Evolutionary conservation across 2,329 filamentous ascomycete species (phyloP).

Genomic region (Colletotrichum karsti): DNA sequence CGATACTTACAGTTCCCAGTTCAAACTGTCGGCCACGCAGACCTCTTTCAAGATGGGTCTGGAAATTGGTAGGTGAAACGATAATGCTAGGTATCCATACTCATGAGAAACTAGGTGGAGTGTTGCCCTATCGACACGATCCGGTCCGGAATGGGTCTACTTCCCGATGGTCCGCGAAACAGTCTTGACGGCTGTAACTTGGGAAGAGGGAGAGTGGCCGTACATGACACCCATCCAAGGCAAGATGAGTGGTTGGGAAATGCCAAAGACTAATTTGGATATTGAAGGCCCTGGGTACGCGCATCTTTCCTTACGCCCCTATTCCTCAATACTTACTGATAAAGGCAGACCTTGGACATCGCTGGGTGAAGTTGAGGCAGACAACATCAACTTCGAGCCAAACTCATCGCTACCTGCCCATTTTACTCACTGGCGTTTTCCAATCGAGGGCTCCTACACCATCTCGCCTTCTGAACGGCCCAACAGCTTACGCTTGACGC

Average conservation of each 20-base stretch:
- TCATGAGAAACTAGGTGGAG: slow-evolving; percentile 37
- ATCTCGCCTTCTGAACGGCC: slow-evolving; percentile 51
- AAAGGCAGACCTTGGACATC: slow-evolving; percentile 37
- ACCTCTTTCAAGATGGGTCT: slow-evolving; percentile 59
- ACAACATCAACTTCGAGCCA: slow-evolving; percentile 55
- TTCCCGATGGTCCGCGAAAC: slow-evolving; percentile 54
- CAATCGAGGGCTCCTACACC: slow-evolving; percentile 52
- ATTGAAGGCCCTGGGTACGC: slow-evolving; percentile 43
- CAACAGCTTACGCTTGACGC: slow-evolving; percentile 53
- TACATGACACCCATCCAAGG: slow-evolving; percentile 34
- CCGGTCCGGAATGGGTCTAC: slow-evolving; percentile 45
- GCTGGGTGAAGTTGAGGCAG: slow-evolving; percentile 39
- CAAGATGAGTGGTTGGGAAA: slow-evolving; percentile 42
- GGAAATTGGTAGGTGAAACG: slow-evolving; percentile 40
- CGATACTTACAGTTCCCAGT: slow-evolving; percentile 26
- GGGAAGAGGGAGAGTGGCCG: slow-evolving; percentile 44
- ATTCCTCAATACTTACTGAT: background rate
- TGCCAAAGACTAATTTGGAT: slow-evolving; percentile 43
- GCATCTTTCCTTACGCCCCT: background rate
- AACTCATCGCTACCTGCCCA: slow-evolving; percentile 56
- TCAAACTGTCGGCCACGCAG: slow-evolving; percentile 65
- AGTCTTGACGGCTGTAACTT: slow-evolving; percentile 47
- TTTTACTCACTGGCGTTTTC: slow-evolving; percentile 65
- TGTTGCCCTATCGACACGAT: slow-evolving; percentile 49
- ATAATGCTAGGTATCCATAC: background rate